These are phyloP conservation scores for Metarhizium robertsii DNA, from an alignment of 2,329 filamentous ascomycete genomes.

Conservation along the genomic window DNA sequence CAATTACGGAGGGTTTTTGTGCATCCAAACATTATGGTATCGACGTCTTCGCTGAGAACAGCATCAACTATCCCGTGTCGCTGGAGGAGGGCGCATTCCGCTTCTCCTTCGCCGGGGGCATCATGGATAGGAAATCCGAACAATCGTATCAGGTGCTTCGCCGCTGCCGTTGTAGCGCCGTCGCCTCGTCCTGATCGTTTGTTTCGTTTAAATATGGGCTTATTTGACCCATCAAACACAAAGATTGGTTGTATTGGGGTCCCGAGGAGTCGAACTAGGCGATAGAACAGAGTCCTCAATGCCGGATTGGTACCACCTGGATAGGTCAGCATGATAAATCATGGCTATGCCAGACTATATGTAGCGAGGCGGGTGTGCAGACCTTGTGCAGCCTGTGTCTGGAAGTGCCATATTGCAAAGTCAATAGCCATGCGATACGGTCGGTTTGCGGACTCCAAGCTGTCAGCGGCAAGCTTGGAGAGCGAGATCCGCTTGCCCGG, in stretches of 20 bases:
- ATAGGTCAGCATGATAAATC: constrained; percentile 2
- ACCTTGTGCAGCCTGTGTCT: constrained; percentile 75
- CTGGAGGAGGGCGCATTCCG: constrained; percentile 86
- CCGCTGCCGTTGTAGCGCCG: constrained; percentile 61
- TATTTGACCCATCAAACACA: constrained; percentile 80
- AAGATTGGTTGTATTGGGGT: constrained; percentile 81
- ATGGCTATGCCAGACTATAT: neutral
- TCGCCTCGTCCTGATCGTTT: constrained; percentile 61
- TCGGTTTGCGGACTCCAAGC: constrained; percentile 58
- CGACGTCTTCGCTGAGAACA: constrained; percentile 91
- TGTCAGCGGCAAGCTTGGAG: constrained; percentile 70
- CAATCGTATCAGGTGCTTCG: constrained; percentile 72
- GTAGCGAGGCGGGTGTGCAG: constrained; percentile 2
- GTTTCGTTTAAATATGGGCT: constrained; percentile 81
- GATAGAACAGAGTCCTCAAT: constrained; percentile 85
- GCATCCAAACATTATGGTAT: constrained; percentile 96
- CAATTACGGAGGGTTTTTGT: constrained; percentile 71
- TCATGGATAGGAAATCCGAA: constrained; percentile 81
- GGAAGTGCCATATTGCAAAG: constrained; percentile 95
- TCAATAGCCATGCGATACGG: constrained; percentile 86
- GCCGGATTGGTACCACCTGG: constrained; percentile 79
- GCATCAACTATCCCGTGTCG: constrained; percentile 77
- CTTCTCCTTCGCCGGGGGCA: constrained; percentile 91
- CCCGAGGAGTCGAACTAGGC: constrained; percentile 66
- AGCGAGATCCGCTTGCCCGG: constrained; percentile 70